These are phyloP conservation scores for Globisporangium takayamanum DNA, from an alignment of 352 stramenopile genomes.

Conservation along the genomic window DNA sequence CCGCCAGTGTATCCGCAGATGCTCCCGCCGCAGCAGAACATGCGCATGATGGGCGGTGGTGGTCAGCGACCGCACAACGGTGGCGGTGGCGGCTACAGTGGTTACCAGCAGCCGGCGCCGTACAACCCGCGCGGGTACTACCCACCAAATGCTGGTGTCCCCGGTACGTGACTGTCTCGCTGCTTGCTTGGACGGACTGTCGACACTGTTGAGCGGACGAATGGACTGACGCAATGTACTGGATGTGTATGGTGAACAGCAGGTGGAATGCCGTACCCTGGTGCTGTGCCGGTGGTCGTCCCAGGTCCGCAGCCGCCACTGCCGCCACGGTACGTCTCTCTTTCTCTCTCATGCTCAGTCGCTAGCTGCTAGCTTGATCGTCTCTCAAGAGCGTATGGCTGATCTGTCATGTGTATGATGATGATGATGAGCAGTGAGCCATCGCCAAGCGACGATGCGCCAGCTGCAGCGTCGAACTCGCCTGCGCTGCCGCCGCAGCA, in stretches of 20 bases:
- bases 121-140: slow-evolving; percentile 63
- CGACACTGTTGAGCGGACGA: neutral
- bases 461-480: neutral
- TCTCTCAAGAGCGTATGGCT: no score
- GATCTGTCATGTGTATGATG: no score
- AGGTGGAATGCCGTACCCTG: slow-evolving; percentile 28
- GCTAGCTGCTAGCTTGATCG: neutral
- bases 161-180: slow-evolving; percentile 11
- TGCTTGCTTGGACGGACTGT: neutral
- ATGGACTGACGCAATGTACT: neutral
- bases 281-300: slow-evolving; percentile 13
- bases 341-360: neutral
- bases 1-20: slow-evolving; percentile 54
- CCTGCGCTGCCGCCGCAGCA: slow-evolving; percentile 2
- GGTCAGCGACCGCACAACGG: slow-evolving; percentile 21
- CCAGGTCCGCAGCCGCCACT: slow-evolving; percentile 37
- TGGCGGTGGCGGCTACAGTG: slow-evolving; percentile 33
- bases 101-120: slow-evolving; percentile 36
- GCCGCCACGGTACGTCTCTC: slow-evolving; percentile 29
- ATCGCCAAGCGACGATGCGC: slow-evolving; percentile 6
- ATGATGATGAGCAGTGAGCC: slow-evolving; percentile 6
- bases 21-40: slow-evolving; percentile 51
- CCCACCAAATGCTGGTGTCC: slow-evolving; percentile 27
- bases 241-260: neutral
- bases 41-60: slow-evolving; percentile 45